Conservation (phyloP, 257 asterid genomes). For the Handroanthus guayacan region DNA sequence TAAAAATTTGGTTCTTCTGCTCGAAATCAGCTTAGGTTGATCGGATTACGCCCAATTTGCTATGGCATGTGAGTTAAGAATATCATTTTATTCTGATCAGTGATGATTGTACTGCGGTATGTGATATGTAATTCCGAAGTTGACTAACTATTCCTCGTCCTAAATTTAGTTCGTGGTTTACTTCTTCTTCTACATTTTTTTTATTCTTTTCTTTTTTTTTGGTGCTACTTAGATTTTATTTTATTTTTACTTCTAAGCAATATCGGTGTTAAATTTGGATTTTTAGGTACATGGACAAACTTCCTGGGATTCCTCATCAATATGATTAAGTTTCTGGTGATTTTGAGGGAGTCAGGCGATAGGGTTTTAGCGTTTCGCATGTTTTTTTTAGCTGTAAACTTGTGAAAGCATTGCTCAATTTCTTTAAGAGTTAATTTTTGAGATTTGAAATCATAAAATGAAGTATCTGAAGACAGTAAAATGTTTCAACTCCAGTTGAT, state of each 20-base stretch:
- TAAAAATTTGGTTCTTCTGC: background rate
- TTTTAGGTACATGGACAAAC: background rate
- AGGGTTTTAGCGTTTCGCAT: background rate
- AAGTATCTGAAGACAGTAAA: background rate
- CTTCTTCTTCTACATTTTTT: too few species aligned
- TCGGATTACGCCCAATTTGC: too few species aligned
- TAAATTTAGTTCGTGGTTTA: too few species aligned
- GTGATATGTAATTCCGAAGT: slow-evolving; percentile 8
- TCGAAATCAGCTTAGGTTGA: background rate
- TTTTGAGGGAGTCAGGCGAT: background rate
- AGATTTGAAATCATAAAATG: background rate
- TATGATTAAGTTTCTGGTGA: background rate
- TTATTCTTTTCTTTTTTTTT: too few species aligned
- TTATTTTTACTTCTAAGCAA: background rate
- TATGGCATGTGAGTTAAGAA: background rate
- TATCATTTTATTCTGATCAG: background rate
- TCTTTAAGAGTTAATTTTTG: slow-evolving; percentile 6
- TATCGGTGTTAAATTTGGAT: background rate
- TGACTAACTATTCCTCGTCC: slow-evolving; percentile 2
- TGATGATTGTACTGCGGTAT: background rate
- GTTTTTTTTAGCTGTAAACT: background rate
- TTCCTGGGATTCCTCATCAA: background rate
- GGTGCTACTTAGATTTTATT: too few species aligned
- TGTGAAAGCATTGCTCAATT: background rate
- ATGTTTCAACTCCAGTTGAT: background rate